A percentile compares a stretch with the other conserved stretches of the same genome.
These are phyloP conservation scores for Fusarium setosum DNA, from an alignment of 2,329 filamentous ascomycete genomes.

Conservation along the genomic window DNA sequence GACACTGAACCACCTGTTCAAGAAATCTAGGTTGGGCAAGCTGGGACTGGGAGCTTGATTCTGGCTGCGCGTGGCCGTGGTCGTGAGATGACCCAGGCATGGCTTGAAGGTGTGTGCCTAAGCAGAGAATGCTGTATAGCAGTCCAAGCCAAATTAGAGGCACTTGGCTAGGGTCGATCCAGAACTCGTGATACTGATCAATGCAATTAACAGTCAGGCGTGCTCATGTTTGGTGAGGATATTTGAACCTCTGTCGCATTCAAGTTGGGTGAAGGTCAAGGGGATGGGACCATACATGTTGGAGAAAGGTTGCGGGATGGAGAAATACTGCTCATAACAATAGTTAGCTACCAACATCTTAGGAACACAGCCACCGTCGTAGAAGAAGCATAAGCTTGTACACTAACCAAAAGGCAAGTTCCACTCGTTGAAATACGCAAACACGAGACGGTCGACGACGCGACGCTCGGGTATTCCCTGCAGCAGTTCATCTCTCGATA, in stretches of 20 bases:
- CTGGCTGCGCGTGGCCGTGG: too few relatives aligned
- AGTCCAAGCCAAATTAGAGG: constrained; percentile 59
- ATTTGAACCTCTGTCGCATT: too few relatives aligned
- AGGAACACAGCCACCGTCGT: too few relatives aligned
- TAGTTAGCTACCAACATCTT: too few relatives aligned
- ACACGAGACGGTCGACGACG: constrained; percentile 49
- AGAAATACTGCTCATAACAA: too few relatives aligned
- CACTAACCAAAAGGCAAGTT: too few relatives aligned
- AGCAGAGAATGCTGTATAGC: constrained; percentile 57
- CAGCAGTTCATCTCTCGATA: constrained; percentile 46
- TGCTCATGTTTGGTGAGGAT: not conserved
- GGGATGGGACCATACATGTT: constrained; percentile 34
- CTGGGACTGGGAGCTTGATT: too few relatives aligned
- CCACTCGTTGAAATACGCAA: constrained; percentile 48
- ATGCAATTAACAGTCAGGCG: not conserved
- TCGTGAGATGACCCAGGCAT: too few relatives aligned
- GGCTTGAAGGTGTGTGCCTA: constrained; percentile 44
- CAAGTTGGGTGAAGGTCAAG: too few relatives aligned
- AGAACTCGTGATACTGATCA: constrained; percentile 57
- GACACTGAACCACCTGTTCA: constrained; percentile 44
- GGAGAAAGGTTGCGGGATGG: constrained; percentile 18
- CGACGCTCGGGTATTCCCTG: constrained; percentile 47
- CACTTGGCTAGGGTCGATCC: constrained; percentile 50
- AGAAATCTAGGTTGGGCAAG: too few relatives aligned
- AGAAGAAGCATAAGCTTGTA: too few relatives aligned